These are phyloP conservation scores for Moniliophthora roreri DNA, from an alignment of 1,284 basidiomycete species.

Conservation along the genomic window DNA sequence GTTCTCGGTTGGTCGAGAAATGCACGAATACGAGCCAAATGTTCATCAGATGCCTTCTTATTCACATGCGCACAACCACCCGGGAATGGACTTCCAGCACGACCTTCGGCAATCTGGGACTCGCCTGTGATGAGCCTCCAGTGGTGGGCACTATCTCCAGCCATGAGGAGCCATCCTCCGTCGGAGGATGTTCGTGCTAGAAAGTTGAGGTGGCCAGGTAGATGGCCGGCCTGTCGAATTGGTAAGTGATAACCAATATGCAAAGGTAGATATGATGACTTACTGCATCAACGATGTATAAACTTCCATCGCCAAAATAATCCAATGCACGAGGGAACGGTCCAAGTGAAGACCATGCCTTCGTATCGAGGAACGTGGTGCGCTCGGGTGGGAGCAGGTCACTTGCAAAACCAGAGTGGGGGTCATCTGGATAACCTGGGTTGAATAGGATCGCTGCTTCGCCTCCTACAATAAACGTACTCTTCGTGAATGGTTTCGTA, in stretches of 20 bases:
- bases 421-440: slow-evolving; percentile 41
- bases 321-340: slow-evolving; percentile 52
- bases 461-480: slow-evolving; percentile 46
- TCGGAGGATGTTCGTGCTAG: slow-evolving; percentile 54
- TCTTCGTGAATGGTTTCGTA: slow-evolving; percentile 40
- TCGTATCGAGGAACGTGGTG: slow-evolving; percentile 33
- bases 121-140: slow-evolving; percentile 48
- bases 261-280: neutral
- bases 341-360: slow-evolving; percentile 39
- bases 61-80: slow-evolving; percentile 43
- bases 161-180: slow-evolving; percentile 58
- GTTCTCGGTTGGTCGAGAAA: slow-evolving; percentile 38
- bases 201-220: slow-evolving; percentile 51
- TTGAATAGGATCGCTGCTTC: slow-evolving; percentile 32
- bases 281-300: slow-evolving; percentile 51
- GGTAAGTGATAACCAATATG: neutral
- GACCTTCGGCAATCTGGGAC: slow-evolving; percentile 34
- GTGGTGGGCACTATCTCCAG: slow-evolving; percentile 55
- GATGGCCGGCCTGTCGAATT: slow-evolving; percentile 43
- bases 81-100: slow-evolving; percentile 14
- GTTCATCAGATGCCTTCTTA: slow-evolving; percentile 38
- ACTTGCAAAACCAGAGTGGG: slow-evolving; percentile 28
- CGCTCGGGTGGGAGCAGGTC: slow-evolving; percentile 42
- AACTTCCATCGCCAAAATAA: slow-evolving; percentile 54
- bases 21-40: slow-evolving; percentile 39